Evolutionary conservation across 192 early-diverging fungal genomes (phyloP), one percentile per base, ranked within the genome.

Genomic region (Entomortierella parvispora): DNA sequence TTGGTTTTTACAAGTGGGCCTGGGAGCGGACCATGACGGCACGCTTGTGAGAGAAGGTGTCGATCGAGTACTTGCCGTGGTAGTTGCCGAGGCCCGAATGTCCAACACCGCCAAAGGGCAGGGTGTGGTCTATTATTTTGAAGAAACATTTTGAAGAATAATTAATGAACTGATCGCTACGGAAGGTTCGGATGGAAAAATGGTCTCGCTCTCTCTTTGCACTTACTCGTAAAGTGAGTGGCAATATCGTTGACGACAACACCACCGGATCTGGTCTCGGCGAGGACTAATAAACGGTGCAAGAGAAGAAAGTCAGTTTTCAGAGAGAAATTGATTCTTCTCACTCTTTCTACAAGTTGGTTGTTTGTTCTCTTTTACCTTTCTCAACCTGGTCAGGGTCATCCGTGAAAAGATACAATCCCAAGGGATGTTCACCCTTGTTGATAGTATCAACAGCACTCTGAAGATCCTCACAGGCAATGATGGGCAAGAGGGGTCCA

Each of bases 21-120:
- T 40, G 37, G 42, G n/a, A 31, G n/a, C 65, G 74, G 64, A 81
- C 66, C 68, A 93, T 68, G 53, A 90, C 85, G 15, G 90, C 58
- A 4, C 93, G 84, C 40, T 88, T 75, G 71, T 96, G 94, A 10
- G 94, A 90, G 79, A 96, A 96, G 2, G 90, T 85, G 18, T 92
- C 83, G 79, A 96, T 93, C 5, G 93, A 92, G 71, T 83, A 77
- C 48, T 84, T 82, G 60, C 95, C 96, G 29, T 94, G 94, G 81
- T 97, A 97, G 33, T 65, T 81, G 58, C 97, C 97, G 31, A 93
- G 87, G 6, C 97, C 97, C 11, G 94, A 96, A 2, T 79, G 57
- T 0, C 96, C 96, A 3, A 93, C 88, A 57, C 96, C 97, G 58
- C 95, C 95, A 69, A 97, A 97, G 44, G 96, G 96, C 9, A 93